phyloP scores from a whole-genome alignment of 306 rosid species.

The Quercus parvula region DNA sequence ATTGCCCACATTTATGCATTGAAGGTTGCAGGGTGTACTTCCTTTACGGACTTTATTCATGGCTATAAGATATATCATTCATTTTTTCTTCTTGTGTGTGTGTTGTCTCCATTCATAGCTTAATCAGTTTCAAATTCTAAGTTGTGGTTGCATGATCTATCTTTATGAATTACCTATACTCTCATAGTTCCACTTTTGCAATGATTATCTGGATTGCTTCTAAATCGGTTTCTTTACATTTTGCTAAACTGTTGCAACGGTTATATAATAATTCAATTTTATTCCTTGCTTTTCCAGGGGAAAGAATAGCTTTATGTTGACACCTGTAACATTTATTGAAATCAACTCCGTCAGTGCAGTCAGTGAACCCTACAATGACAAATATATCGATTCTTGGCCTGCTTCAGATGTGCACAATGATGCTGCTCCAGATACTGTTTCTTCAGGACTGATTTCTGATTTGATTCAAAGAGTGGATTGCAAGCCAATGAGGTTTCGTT shows the following conservation, averaged over 20 bases:
- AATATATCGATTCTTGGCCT: constrained; percentile 22
- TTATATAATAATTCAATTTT: constrained; percentile 1
- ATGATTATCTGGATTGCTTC: background rate
- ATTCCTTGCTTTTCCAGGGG: constrained; percentile 51
- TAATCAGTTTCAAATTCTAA: background rate
- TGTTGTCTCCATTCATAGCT: background rate
- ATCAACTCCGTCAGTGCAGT: constrained; percentile 45
- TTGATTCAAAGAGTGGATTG: constrained; percentile 40
- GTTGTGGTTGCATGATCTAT: background rate
- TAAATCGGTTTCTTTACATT: background rate
- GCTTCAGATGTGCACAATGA: constrained; percentile 17
- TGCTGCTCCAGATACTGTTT: constrained; percentile 26
- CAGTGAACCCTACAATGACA: constrained; percentile 32
- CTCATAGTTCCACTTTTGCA: background rate
- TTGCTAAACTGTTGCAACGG: background rate
- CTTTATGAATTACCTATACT: background rate
- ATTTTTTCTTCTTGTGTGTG: background rate
- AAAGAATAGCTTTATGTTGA: constrained; percentile 49
- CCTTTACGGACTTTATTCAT: background rate
- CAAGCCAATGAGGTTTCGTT: constrained; percentile 45
- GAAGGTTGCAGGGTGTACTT: background rate
- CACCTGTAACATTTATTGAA: constrained; percentile 66
- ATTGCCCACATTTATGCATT: background rate
- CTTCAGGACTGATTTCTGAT: constrained; percentile 50
- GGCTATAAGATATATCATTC: background rate